These are phyloP conservation scores for Hawksworthiomyces lignivorus DNA, from an alignment of 2,329 filamentous ascomycete species.

Conservation along the genomic window DNA sequence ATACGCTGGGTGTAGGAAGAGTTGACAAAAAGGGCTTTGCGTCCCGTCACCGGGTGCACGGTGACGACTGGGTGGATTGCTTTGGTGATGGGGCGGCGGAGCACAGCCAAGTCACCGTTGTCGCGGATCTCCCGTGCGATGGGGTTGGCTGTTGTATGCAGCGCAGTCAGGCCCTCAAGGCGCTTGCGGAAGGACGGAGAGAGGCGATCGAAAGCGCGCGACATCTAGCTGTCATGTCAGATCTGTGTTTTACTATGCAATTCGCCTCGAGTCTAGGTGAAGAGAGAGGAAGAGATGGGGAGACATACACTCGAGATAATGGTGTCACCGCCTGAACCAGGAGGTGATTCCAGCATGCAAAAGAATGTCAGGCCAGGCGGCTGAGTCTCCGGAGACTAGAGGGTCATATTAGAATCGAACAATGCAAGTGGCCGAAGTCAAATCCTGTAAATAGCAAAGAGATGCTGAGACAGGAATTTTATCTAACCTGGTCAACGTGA, in stretches of 20 bases:
- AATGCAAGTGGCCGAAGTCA: no score
- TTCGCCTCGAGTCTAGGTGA: no score
- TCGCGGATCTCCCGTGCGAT: constrained; percentile 17
- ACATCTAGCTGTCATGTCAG: constrained; percentile 40
- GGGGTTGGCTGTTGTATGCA: constrained; percentile 41
- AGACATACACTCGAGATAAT: constrained; percentile 55
- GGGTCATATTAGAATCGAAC: no score
- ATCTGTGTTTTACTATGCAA: no score
- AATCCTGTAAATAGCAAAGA: background rate
- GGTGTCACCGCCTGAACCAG: constrained; percentile 70
- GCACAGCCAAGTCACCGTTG: constrained; percentile 19
- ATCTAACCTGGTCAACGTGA: constrained; percentile 16
- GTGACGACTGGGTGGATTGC: constrained; percentile 70
- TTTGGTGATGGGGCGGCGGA: constrained; percentile 41
- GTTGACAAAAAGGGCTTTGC: constrained; percentile 79
- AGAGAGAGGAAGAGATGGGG: background rate
- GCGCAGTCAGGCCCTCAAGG: constrained; percentile 72
- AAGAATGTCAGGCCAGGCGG: constrained; percentile 86
- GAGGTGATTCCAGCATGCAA: constrained; percentile 75
- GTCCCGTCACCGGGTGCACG: constrained; percentile 73
- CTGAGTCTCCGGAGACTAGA: constrained; percentile 54
- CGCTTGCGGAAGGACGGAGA: constrained; percentile 68
- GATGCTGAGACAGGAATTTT: background rate
- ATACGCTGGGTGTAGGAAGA: constrained; percentile 49
- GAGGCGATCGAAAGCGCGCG: constrained; percentile 71